Evolutionary conservation across 495 filamentous ascomycete species (phyloP).

Genomic region (Lophiotrema nucula): DNA sequence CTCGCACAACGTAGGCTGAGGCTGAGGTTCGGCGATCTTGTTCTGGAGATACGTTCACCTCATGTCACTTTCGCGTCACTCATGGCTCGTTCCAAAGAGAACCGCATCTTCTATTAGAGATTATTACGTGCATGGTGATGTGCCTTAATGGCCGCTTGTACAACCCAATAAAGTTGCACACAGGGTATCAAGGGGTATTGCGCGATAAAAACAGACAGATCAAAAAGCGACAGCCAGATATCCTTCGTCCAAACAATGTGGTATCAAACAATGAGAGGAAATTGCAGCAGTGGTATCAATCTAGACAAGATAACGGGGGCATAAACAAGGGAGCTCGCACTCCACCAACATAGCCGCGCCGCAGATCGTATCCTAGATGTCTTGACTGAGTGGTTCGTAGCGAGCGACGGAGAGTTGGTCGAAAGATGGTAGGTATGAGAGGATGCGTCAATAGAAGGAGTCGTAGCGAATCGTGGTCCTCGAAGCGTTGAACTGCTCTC

Average conservation of each 20-base stretch:
- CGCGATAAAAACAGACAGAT: slow-evolving; percentile 27
- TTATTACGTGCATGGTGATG: slow-evolving; percentile 30
- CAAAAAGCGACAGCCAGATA: slow-evolving; percentile 29
- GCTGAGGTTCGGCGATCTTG: too few species aligned
- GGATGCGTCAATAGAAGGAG: too few species aligned
- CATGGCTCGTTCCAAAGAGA: slow-evolving; percentile 12
- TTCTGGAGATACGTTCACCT: too few species aligned
- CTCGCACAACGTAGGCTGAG: too few species aligned
- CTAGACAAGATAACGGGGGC: slow-evolving; percentile 31
- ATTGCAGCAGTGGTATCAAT: slow-evolving; percentile 40
- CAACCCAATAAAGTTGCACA: slow-evolving; percentile 36
- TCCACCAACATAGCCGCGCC: slow-evolving; percentile 20
- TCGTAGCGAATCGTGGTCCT: too few species aligned
- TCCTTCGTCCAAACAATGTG: slow-evolving; percentile 25
- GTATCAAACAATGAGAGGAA: slow-evolving; percentile 35
- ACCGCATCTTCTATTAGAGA: slow-evolving; percentile 34
- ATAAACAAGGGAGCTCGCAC: slow-evolving; percentile 21
- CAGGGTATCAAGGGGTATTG: slow-evolving; percentile 40
- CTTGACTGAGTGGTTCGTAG: too few species aligned
- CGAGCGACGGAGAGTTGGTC: slow-evolving; percentile 31
- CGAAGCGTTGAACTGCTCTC: too few species aligned
- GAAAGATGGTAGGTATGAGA: slow-evolving; percentile 16
- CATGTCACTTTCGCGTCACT: too few species aligned
- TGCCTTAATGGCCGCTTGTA: slow-evolving; percentile 38
- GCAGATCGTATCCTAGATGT: slow-evolving; percentile 26